Conservation (phyloP, 1,284 basidiomycete genomes). For the Trichosporon sp. region DNA sequence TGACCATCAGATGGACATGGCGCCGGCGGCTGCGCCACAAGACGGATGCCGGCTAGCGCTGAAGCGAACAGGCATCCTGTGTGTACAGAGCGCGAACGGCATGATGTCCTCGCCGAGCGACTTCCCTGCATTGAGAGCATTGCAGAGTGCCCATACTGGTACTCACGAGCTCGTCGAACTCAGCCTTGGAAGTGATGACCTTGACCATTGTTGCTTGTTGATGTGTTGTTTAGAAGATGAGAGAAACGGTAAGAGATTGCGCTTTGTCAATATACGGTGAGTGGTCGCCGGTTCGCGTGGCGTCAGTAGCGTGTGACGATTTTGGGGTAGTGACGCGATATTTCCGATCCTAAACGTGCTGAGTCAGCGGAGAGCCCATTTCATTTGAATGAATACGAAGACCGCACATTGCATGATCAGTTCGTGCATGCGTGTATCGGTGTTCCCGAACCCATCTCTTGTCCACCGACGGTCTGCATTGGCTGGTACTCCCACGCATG, state of each 20-base stretch:
- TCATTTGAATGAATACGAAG: not conserved
- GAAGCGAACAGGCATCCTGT: too few species aligned
- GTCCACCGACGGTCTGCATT: too few species aligned
- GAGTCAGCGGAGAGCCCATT: not conserved
- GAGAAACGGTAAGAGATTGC: not conserved
- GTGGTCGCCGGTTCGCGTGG: not conserved
- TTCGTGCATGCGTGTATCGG: too few species aligned
- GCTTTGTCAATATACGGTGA: not conserved
- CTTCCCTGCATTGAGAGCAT: too few species aligned
- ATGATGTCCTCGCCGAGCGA: not conserved
- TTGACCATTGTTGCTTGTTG: conserved; percentile 49
- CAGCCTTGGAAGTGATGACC: conserved; percentile 53
- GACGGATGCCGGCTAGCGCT: not conserved
- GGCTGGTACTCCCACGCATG: too few species aligned
- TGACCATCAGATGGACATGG: not conserved
- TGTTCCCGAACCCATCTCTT: too few species aligned
- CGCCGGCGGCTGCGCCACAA: not conserved
- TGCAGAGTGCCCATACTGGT: not conserved
- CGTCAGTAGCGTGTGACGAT: not conserved
- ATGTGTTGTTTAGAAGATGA: not conserved
- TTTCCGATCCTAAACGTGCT: conserved; percentile 1
- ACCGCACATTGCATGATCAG: not conserved
- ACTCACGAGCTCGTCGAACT: conserved; percentile 56
- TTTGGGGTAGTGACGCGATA: conserved; percentile 4
- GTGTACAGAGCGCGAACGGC: not conserved